Percentiles rank a stretch among this genome's conserved stretches.
phyloP scores from a whole-genome alignment of 148 eudicot species.

The Rheum nobile region DNA sequence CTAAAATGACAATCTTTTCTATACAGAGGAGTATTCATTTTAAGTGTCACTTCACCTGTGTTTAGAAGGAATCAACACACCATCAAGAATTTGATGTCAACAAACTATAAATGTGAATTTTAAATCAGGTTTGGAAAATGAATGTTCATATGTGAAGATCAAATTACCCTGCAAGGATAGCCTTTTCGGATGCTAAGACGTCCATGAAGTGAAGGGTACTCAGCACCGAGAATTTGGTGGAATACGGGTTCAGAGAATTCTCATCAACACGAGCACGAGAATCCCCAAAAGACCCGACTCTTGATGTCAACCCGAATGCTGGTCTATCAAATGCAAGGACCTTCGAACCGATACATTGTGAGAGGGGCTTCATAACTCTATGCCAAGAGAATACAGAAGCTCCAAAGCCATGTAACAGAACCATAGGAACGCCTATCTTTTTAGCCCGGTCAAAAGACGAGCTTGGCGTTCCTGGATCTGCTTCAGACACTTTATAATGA shows the following conservation, averaged over 20 bases:
- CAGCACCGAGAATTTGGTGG: constrained; percentile 69
- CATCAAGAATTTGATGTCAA: neutral
- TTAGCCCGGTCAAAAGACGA: constrained; percentile 8
- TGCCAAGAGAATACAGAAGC: constrained; percentile 88
- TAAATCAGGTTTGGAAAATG: neutral
- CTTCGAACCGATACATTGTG: constrained; percentile 40
- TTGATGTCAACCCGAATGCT: constrained; percentile 88
- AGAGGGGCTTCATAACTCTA: constrained; percentile 70
- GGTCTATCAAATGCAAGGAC: constrained; percentile 96
- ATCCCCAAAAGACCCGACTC: constrained; percentile 28
- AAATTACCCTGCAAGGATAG: constrained; percentile 73
- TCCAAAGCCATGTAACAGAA: constrained; percentile 88
- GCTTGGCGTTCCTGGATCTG: constrained; percentile 23
- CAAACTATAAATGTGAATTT: no score
- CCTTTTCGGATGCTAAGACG: constrained; percentile 56
- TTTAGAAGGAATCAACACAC: no score
- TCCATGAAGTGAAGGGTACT: constrained; percentile 70
- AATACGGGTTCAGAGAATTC: constrained; percentile 66
- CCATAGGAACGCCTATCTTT: constrained; percentile 43
- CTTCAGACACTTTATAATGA: constrained; percentile 69
- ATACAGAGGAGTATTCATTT: no score
- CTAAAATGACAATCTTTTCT: no score
- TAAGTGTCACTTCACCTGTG: no score
- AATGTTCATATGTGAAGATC: neutral
- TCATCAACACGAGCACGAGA: constrained; percentile 25